Evolutionary conservation across 352 stramenopile species (phyloP).

Genomic region (Blastocystis sp.): DNA sequence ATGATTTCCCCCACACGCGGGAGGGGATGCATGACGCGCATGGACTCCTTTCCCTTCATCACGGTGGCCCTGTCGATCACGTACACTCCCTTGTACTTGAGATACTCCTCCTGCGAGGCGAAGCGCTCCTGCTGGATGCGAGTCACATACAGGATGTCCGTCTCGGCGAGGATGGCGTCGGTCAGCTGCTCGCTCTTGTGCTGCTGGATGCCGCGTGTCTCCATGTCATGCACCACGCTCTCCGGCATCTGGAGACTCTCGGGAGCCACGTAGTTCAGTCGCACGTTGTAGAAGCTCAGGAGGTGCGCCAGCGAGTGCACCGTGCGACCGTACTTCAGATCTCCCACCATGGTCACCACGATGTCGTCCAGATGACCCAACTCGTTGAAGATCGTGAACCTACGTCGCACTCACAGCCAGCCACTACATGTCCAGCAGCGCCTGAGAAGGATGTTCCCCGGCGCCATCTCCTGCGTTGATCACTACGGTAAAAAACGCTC

Average conservation of each 20-base stretch:
- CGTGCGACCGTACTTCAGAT: slow-evolving; percentile 96
- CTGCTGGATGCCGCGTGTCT: slow-evolving; percentile 74
- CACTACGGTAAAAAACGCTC: not conserved
- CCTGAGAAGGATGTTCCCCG: slow-evolving; percentile 96
- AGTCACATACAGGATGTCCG: slow-evolving; percentile 96
- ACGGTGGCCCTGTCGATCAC: slow-evolving; percentile 73
- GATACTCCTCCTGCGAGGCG: slow-evolving; percentile 84
- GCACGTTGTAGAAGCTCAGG: slow-evolving; percentile 81
- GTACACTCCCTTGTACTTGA: slow-evolving; percentile 83
- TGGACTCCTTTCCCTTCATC: slow-evolving; percentile 75
- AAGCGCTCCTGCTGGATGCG: slow-evolving; percentile 96
- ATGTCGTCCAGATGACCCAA: slow-evolving; percentile 72
- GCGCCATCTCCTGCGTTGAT: slow-evolving; percentile 79
- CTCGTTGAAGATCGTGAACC: slow-evolving; percentile 78
- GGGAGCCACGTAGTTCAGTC: slow-evolving; percentile 84
- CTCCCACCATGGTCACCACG: slow-evolving; percentile 89
- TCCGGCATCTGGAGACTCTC: slow-evolving; percentile 73
- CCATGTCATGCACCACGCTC: slow-evolving; percentile 72
- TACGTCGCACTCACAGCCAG: slow-evolving; percentile 76
- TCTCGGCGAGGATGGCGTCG: slow-evolving; percentile 78
- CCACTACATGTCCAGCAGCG: slow-evolving; percentile 94
- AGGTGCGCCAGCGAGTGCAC: slow-evolving; percentile 93
- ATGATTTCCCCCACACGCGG: slow-evolving; percentile 92
- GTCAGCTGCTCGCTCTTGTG: slow-evolving; percentile 75
- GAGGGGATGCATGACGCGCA: slow-evolving; percentile 94